Evolutionary conservation across 2,329 filamentous ascomycete genomes (phyloP).

Genomic region (Venturia aucupariae): DNA sequence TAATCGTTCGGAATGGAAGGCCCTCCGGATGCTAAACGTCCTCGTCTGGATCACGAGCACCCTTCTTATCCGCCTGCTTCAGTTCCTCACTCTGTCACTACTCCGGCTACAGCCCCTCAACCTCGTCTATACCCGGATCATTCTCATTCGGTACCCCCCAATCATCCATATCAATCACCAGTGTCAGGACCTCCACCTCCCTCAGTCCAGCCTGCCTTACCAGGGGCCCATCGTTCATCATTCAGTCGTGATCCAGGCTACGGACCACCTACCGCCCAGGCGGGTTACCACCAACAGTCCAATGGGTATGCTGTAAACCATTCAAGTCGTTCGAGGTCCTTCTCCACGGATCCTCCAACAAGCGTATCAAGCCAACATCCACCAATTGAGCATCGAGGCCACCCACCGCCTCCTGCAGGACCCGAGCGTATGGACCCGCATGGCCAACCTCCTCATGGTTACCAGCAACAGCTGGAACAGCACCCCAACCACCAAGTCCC

Average conservation of each 20-base stretch:
- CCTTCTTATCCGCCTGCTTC: constrained; percentile 8
- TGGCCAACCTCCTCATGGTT: background rate
- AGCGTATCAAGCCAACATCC: background rate
- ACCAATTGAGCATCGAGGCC: background rate
- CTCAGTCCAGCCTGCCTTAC: background rate
- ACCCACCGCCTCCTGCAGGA: background rate
- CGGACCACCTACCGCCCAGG: constrained; percentile 1
- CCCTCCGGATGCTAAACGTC: constrained; percentile 13
- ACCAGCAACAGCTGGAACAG: constrained; percentile 9
- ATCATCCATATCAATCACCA: constrained; percentile 8
- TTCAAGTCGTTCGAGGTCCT: constrained; percentile 5
- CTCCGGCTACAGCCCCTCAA: constrained; percentile 4
- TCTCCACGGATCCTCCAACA: background rate
- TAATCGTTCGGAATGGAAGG: constrained; percentile 10
- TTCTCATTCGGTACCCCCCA: background rate
- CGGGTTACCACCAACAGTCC: constrained; percentile 7
- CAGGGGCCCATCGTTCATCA: background rate
- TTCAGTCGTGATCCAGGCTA: constrained; percentile 1
- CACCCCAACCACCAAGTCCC: constrained; percentile 7
- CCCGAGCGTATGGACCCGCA: constrained; percentile 1
- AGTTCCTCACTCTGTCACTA: constrained; percentile 8
- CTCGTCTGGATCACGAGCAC: constrained; percentile 11
- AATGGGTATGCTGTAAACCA: constrained; percentile 12
- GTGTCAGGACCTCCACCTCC: background rate
- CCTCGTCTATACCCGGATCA: constrained; percentile 10